Evolutionary conservation across 148 eudicot genomes (phyloP).

Genomic region (Dysphania ambrosioides): DNA sequence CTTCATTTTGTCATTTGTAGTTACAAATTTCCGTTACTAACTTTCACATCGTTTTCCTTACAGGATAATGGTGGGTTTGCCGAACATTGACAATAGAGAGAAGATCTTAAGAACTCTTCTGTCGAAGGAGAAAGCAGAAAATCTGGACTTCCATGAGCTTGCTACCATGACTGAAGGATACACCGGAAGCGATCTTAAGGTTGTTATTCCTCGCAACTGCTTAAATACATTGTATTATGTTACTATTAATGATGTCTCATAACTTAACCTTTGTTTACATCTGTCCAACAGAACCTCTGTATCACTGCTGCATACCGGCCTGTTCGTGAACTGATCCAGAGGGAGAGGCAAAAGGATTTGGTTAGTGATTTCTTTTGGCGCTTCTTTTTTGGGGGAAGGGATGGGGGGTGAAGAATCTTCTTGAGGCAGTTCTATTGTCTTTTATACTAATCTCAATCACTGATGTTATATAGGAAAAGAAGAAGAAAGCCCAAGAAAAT

Average conservation of each 20-base stretch:
- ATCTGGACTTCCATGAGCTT: conserved; percentile 73
- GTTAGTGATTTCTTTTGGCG: conserved; percentile 29
- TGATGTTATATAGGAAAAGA: conserved; percentile 47
- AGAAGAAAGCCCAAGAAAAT: conserved; percentile 53
- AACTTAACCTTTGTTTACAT: conserved; percentile 11
- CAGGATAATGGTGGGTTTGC: conserved; percentile 92
- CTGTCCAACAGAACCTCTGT: conserved; percentile 64
- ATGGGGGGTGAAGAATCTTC: not conserved
- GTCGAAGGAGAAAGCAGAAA: conserved; percentile 65
- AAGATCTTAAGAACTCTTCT: conserved; percentile 76
- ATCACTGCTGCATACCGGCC: conserved; percentile 91
- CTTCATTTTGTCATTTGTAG: not conserved
- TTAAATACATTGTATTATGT: not conserved
- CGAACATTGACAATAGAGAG: conserved; percentile 74
- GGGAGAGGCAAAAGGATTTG: conserved; percentile 71
- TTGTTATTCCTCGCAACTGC: conserved; percentile 21
- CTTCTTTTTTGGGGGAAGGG: not conserved
- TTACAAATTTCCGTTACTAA: conserved; percentile 8
- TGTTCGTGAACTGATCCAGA: conserved; percentile 82
- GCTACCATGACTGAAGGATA: conserved; percentile 92
- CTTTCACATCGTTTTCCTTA: conserved; percentile 6
- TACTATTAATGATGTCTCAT: not conserved
- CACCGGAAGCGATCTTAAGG: conserved; percentile 97
- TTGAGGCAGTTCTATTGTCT: not conserved
- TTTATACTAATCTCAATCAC: conserved; percentile 5